Evolutionary conservation across 1,284 basidiomycete genomes (phyloP), one percentile per base, ranked within the genome.

Genomic region (Microbotryomycetes sp.): DNA sequence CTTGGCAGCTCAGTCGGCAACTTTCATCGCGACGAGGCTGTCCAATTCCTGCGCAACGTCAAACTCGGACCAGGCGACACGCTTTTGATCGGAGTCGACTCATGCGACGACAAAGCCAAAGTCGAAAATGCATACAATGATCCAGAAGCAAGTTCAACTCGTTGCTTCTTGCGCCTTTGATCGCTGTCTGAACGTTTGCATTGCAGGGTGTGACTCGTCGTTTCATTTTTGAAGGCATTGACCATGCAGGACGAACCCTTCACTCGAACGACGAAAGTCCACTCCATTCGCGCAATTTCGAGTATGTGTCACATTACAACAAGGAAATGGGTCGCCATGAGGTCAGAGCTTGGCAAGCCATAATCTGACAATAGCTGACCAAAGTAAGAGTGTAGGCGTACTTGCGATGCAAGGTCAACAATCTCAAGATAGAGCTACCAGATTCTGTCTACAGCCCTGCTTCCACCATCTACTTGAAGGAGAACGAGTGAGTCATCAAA

Each of bases 1-100:
- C 80, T 97, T n/a, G 94, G 94, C 0, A 94, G 89, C 0, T 91
- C 91, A 0, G 77, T 97, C 15, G 94, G 94, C 15, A 97, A 97
- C 78, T 97, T 97, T 75, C 75, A 80, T n/a, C 83, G 91, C 26
- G 78, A 80, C 18, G 85, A 82, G 27, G 89, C 87, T 6, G 81
- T 81, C 1, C 77, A 81, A 0, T 97, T 98, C 77, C 81, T 98
- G 56, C 81, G 81, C 15, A 82, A 83, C 1, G 79, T 96, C 24
- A 89, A 91, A 4, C 80, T 98, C 49, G 83, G 86, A 11, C 78
- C 87, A 4, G 79, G 79, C 4, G 81, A 82, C 68, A 81, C 79
- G 7, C 74, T 82, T 45, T 74, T 83, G 5, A 77, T 97, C 24
- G 92, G 92, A 4, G 78, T 97, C 52, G 94, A 98, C 74, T 89